Percentiles rank a stretch among this genome's conserved stretches.
These are phyloP conservation scores for Alternaria rosae DNA, from an alignment of 2,329 filamentous ascomycete genomes.

Conservation along the genomic window DNA sequence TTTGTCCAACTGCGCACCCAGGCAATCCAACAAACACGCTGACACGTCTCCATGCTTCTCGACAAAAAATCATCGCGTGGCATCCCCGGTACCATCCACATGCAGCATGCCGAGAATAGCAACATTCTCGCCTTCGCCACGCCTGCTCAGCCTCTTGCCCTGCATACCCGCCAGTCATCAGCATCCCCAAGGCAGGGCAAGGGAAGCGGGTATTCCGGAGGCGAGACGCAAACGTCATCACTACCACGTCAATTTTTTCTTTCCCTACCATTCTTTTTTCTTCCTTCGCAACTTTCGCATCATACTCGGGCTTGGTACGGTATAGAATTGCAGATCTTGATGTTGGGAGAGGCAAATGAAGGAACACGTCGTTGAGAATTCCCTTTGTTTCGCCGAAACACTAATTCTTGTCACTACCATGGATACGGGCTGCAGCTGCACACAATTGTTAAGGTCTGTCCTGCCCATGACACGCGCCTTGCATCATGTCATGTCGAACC, in stretches of 20 bases:
- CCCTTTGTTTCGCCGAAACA: constrained; percentile 2
- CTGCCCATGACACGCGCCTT: constrained; percentile 10
- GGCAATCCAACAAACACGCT: constrained; percentile 1
- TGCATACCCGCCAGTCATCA: constrained; percentile 8
- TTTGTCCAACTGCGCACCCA: background rate
- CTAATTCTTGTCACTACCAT: constrained; percentile 6
- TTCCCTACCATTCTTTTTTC: background rate
- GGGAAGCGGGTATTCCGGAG: constrained; percentile 1
- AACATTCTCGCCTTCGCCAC: constrained; percentile 11
- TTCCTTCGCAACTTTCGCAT: background rate
- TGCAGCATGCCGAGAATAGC: constrained; percentile 25
- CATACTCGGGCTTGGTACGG: background rate
- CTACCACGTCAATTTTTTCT: background rate
- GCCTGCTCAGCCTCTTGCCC: constrained; percentile 9
- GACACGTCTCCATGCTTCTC: constrained; percentile 1
- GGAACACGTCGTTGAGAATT: background rate
- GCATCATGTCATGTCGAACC: constrained; percentile 15
- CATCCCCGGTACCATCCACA: constrained; percentile 3
- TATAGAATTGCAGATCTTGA: background rate
- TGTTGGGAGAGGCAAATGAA: background rate
- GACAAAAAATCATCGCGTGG: constrained; percentile 3
- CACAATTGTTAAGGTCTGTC: background rate
- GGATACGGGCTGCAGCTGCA: background rate
- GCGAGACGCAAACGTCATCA: constrained; percentile 6
- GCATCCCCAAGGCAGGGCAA: background rate